Base-by-base conservation (phyloP, 2,329 filamentous ascomycete species). In the Grosmannia serpens region DNA sequence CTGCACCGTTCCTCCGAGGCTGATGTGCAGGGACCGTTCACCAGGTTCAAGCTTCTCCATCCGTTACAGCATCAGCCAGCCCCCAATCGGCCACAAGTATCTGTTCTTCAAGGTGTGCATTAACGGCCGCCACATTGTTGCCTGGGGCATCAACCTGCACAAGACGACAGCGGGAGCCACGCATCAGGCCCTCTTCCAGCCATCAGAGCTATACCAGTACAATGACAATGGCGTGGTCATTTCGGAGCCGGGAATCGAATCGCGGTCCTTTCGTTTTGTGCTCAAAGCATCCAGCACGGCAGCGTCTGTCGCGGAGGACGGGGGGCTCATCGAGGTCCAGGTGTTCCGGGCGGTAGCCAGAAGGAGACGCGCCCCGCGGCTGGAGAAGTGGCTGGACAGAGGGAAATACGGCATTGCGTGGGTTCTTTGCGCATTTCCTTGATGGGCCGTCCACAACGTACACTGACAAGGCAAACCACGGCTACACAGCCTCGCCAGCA, bases 51-150 rank as follows among this genome's bases (percentile, higher is more conserved):
- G 74, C n/a, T 84, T 84, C 61, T 76, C 73, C 63, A 67, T 84
- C 49, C 72, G 73, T 33, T 84, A 82, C 64, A 66, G 65, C 7
- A 65, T 83, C 60, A 66, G 66, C 53, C 69, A 66, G 50, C 63
- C 67, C 1, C 69, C 69, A 1, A 63, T 65, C 2, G 70, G 66
- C 22, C 68, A 71, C 46, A 69, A 65, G 56, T 76, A 74, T 61
- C 66, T 82, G 11, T 80, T 77, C 67, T 83, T 83, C 69, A 82
- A 79, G 63, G 67, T 83, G 56, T 72, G 71, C 58, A 74, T 83
- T 65, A 83, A 84, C 61, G 79, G 79, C 20, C 73, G 75, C 20
- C 71, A 74, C 22, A 69, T 78, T n/a, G 71, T 76, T 3, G 77
- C 75, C 3, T 84, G 79, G 75, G 80, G 81, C 2, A 71, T 76